Base-by-base conservation (phyloP, 1,139 yeast species). In the Saccharomyces uvarum region DNA sequence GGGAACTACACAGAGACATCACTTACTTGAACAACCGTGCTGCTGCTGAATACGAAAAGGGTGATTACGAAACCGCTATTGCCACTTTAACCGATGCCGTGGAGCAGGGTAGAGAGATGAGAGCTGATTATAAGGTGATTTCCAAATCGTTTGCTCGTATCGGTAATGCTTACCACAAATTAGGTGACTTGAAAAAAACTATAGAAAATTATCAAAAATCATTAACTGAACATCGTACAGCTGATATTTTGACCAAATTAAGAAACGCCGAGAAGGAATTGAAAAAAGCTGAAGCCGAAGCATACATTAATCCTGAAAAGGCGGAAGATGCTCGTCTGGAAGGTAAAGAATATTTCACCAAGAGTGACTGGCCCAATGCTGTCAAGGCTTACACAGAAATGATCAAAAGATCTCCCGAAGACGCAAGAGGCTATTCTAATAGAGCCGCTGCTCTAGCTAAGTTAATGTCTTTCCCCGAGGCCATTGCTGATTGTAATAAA, bases 381-480 rank as follows among this genome's bases (percentile, higher is more conserved):
- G 97, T 95, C 54, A 88, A 88, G 71, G 86, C 96, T 9, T 95
- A 95, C 75, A 78, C 95, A 52, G 99, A 95, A 74, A 93, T 95
- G 89, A 79, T 91, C 66, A 88, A 90, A 76, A 86, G 99, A 70
- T 91, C 95, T 2, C 99, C 99, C 56, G 83, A 84, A 56, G 99
- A 95, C 73, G 95, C 96, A 38, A 84, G 97, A 73, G 99, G 98
- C 54, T 95, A 91, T 73, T 90, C 96, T 49, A 95, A 95, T 76
- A 87, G 99, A 74, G 99, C 99, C 54, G 99, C 99, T 47, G 97
- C 96, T 1, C 82, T 87, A 69, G 84, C 96, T 53, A 95, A 95
- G 73, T 81, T 95, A 63, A 83, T 93, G 86, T 88, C 97, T 19
- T 93, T 91, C 87, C 97, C 97, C 42, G 99, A 91, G 65, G 98